Conservation (phyloP, 257 asterid species). For the Gentiana dahurica region DNA sequence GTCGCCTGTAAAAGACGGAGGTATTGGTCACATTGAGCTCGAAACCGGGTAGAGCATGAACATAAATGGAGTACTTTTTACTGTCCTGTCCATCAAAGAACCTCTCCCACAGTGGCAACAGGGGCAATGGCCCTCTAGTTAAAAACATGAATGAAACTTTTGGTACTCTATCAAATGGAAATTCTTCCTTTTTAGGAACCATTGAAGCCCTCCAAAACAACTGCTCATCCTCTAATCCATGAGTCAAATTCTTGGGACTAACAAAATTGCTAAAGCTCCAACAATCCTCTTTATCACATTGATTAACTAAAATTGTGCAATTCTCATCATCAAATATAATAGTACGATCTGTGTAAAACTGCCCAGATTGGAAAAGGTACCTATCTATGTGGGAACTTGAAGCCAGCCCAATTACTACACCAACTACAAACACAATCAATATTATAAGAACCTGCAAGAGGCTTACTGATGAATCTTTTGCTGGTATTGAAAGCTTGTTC, state of each 20-base stretch:
- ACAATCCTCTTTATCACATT: conserved; percentile 39
- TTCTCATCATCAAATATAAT: conserved; percentile 2
- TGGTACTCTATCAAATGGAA: conserved; percentile 66
- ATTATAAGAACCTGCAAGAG: conserved; percentile 39
- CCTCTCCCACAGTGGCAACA: conserved; percentile 90
- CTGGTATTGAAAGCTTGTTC: conserved; percentile 14
- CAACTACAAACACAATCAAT: conserved; percentile 66
- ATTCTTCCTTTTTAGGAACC: conserved; percentile 68
- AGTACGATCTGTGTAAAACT: conserved; percentile 10
- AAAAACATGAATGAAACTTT: conserved; percentile 89
- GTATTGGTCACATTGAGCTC: conserved; percentile 47
- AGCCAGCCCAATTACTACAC: conserved; percentile 77
- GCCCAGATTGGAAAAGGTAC: conserved; percentile 43
- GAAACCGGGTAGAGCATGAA: conserved; percentile 65
- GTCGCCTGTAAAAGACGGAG: conserved; percentile 68
- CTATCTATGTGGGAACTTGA: conserved; percentile 74
- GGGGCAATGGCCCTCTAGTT: conserved; percentile 81
- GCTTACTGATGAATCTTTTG: conserved; percentile 52
- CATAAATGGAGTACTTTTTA: conserved; percentile 57
- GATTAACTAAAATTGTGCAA: conserved; percentile 17
- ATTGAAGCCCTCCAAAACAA: conserved; percentile 93
- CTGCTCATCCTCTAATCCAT: conserved; percentile 69
- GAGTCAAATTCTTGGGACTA: conserved; percentile 41
- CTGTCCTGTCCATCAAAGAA: conserved; percentile 62
- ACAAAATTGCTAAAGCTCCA: conserved; percentile 45